Conservation (phyloP, 2,329 filamentous ascomycete species). For the Emydomyces testavorans region DNA sequence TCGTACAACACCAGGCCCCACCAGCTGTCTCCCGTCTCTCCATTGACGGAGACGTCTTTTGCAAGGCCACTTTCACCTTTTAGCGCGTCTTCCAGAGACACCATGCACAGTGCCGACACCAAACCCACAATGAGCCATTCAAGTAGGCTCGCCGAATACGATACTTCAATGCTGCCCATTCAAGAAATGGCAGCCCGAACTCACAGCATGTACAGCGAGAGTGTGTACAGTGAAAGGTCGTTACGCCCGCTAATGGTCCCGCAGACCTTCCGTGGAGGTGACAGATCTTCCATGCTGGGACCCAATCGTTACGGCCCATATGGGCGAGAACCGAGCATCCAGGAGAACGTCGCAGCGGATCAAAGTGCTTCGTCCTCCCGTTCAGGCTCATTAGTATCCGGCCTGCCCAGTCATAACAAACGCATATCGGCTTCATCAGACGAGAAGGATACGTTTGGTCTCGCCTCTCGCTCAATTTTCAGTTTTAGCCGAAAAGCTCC, state of each 20-base stretch:
- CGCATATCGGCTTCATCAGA: constrained; percentile 6
- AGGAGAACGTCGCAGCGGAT: background rate
- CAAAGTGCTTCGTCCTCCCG: background rate
- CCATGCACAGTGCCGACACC: background rate
- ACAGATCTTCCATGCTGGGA: background rate
- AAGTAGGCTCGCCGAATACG: constrained; percentile 2
- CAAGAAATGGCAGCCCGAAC: background rate
- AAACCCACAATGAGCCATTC: background rate
- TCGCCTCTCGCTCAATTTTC: constrained; percentile 1
- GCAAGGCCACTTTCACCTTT: background rate
- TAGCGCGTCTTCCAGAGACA: background rate
- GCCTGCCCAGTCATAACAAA: background rate
- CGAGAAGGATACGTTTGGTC: background rate
- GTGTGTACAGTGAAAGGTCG: constrained; percentile 8
- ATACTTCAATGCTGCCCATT: background rate
- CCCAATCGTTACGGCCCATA: background rate
- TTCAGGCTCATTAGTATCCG: constrained; percentile 6
- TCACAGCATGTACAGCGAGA: constrained; percentile 10
- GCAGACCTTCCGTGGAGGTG: background rate
- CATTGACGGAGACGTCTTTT: background rate
- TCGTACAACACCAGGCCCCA: background rate
- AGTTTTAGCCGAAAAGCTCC: background rate
- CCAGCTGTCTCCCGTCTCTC: constrained; percentile 1
- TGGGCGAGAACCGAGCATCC: background rate
- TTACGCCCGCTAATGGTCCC: background rate